A percentile compares a stretch with the other conserved stretches of the same genome.
Conservation (phyloP, 331 rosid species). For the Dryas integrifolia region DNA sequence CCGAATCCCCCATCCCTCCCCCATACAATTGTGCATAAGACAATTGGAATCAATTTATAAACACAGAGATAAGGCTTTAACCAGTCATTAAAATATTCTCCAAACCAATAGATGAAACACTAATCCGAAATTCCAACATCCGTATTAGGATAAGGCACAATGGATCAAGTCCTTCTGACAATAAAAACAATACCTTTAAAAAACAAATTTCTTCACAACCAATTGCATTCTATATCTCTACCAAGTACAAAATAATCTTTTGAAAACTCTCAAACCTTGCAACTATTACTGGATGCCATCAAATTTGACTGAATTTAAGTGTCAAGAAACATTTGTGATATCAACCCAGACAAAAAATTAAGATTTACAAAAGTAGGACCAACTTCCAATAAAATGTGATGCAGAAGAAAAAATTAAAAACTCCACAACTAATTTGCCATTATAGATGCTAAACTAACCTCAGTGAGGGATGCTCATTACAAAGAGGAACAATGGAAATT, state of each 20-base stretch:
- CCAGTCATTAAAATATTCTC: background rate
- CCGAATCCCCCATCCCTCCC: too few species aligned
- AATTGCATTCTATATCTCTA: background rate
- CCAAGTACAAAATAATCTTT: background rate
- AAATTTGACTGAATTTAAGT: background rate
- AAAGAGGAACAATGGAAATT: slow-evolving; percentile 28
- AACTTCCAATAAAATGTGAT: slow-evolving; percentile 1
- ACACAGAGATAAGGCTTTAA: background rate
- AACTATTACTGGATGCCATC: background rate
- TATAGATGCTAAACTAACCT: slow-evolving; percentile 41
- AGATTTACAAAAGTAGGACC: background rate
- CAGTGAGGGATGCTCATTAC: slow-evolving; percentile 35
- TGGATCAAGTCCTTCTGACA: background rate
- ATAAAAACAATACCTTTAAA: background rate
- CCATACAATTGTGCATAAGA: too few species aligned
- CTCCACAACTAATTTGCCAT: background rate
- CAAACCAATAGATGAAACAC: slow-evolving; percentile 1
- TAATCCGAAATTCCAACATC: background rate
- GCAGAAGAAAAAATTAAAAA: background rate
- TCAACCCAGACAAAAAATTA: background rate
- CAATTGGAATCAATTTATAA: background rate
- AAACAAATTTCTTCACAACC: background rate
- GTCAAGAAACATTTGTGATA: background rate
- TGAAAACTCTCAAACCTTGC: background rate
- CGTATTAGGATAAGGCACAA: background rate